Evolutionary conservation across 106 monocot genomes (phyloP), one percentile per base, ranked within the genome.

Genomic region (Acorus calamus): DNA sequence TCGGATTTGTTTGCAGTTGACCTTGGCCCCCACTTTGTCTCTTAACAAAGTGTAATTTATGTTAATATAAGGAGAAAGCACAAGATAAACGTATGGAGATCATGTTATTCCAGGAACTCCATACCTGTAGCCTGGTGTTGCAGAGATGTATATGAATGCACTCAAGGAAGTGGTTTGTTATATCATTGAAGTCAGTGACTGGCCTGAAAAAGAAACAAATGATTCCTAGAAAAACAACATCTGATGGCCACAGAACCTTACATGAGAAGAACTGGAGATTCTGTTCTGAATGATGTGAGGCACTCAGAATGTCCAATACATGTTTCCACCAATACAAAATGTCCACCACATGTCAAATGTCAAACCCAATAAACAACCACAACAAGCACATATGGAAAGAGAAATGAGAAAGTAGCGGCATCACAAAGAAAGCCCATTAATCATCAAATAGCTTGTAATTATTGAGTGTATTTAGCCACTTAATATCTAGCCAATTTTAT

Each of bases 81-180:
- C 42, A 47, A 54, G 28, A 61, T 41, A 53, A 47, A n/a, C 13
- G 46, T 65, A 9, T 42, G 14, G 28, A 11, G 52, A 6, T 50
- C 7, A 10, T 57, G 9, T 8, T 46, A 45, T 11, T 52, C 28
- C 28, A 28, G 28, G 28, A 46, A 3, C n/a, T 2, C 11, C 50
- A 8, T 73, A 84, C 76, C 77, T 81, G 78, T 52, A 12, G 12
- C 62, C 50, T 75, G 42, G 55, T 61, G 49, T 69, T 73, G 52
- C 61, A 71, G 53, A 79, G 43, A 81, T 88, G 69, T 50, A 68
- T 57, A 52, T 81, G 48, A 11, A 84, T 66, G 70, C 84, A 84
- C 66, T 88, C 88, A 55, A 88, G 50, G 66, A 81, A 88, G 75
- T 88, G 84, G 49, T 84, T 75, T 28, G 76, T 53, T 14, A 88